phyloP scores from a whole-genome alignment of 1,284 basidiomycete species.

The Veloboletus limbatus region DNA sequence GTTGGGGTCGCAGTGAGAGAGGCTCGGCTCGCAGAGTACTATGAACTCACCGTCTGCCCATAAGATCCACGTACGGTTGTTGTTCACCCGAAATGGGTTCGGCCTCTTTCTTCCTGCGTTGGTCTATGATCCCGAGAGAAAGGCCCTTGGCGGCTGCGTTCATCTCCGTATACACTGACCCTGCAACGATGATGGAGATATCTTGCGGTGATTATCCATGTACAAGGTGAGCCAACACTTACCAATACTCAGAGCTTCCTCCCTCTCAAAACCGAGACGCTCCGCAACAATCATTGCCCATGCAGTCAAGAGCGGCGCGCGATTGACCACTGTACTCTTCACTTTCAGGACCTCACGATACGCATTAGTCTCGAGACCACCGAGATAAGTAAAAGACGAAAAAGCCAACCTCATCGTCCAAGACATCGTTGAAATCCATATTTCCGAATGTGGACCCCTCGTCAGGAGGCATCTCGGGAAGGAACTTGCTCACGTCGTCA shows the following conservation, averaged over 20 bases:
- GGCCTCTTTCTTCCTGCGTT: conserved; percentile 50
- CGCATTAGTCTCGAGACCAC: not conserved
- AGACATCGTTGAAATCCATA: conserved; percentile 68
- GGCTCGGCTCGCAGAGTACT: not conserved
- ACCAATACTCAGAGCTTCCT: conserved; percentile 91
- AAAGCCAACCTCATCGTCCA: conserved; percentile 62
- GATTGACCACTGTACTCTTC: conserved; percentile 75
- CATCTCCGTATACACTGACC: conserved; percentile 90
- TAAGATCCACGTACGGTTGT: conserved; percentile 91
- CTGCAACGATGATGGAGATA: conserved; percentile 38
- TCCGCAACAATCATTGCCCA: conserved; percentile 90
- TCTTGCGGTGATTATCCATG: conserved; percentile 8
- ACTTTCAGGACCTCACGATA: conserved; percentile 50
- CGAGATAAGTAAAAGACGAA: not conserved
- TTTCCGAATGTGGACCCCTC: conserved; percentile 50
- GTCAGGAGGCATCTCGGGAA: conserved; percentile 52
- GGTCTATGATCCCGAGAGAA: conserved; percentile 70
- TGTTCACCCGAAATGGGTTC: conserved; percentile 59
- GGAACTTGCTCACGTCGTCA: conserved; percentile 53
- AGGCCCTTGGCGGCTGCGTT: conserved; percentile 84
- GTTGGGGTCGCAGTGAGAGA: not conserved
- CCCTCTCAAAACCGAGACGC: conserved; percentile 77
- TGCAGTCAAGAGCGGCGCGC: conserved; percentile 91
- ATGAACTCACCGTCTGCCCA: conserved; percentile 73
- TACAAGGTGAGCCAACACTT: conserved; percentile 14